Evolutionary conservation across 2,329 filamentous ascomycete genomes (phyloP).

Genomic region (Exophiala spinifera): DNA sequence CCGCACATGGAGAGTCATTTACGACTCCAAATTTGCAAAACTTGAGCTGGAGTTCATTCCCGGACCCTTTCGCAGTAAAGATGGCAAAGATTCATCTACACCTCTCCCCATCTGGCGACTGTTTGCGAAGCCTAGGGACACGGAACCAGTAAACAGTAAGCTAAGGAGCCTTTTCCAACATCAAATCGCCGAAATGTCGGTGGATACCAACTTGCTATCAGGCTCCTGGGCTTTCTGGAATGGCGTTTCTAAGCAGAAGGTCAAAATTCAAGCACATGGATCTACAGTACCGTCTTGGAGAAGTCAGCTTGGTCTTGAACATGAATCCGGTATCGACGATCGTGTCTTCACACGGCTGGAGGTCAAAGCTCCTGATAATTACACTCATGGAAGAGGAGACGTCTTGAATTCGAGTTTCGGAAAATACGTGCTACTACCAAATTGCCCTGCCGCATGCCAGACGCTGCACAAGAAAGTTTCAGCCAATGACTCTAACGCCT

Average conservation of each 20-base stretch:
- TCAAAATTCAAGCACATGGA: slow-evolving; percentile 39
- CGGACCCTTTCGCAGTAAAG: background rate
- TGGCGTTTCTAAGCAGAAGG: slow-evolving; percentile 31
- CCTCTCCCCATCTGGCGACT: slow-evolving; percentile 46
- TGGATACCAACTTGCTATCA: slow-evolving; percentile 31
- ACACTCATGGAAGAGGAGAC: background rate
- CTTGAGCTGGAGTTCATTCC: slow-evolving; percentile 20
- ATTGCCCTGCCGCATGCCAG: slow-evolving; percentile 20
- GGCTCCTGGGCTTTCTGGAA: slow-evolving; percentile 46
- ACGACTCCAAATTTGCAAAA: slow-evolving; percentile 29
- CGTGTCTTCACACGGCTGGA: slow-evolving; percentile 31
- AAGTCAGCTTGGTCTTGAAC: slow-evolving; percentile 40
- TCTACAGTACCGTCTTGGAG: slow-evolving; percentile 38
- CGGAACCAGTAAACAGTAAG: slow-evolving; percentile 38
- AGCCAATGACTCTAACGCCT: slow-evolving; percentile 1
- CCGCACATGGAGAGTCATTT: slow-evolving; percentile 43
- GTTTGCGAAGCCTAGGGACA: slow-evolving; percentile 43
- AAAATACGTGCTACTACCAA: slow-evolving; percentile 10
- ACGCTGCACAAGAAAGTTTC: slow-evolving; percentile 10
- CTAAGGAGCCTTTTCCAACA: slow-evolving; percentile 44
- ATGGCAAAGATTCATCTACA: slow-evolving; percentile 19
- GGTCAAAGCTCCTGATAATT: background rate
- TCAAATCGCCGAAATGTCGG: slow-evolving; percentile 49
- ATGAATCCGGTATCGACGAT: slow-evolving; percentile 36
- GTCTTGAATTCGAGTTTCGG: slow-evolving; percentile 5